These are phyloP conservation scores for Arctium lappa DNA, from an alignment of 129 eudicot genomes.

Conservation along the genomic window DNA sequence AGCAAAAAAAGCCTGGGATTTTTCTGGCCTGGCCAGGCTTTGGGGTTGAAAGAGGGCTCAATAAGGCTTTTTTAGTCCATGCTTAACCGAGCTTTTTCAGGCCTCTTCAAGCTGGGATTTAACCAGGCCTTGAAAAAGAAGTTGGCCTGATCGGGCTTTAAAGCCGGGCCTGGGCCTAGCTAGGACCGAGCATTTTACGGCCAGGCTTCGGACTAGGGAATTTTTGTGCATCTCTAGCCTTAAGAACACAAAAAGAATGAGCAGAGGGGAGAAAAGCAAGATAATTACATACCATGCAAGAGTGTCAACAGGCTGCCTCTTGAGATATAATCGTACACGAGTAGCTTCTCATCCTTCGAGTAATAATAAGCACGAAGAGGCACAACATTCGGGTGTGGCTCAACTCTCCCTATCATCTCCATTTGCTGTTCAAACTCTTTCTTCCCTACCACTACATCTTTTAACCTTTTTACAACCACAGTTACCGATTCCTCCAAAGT, in stretches of 20 bases:
- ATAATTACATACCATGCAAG: conserved; percentile 52
- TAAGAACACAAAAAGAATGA: not conserved
- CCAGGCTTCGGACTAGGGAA: too few relatives aligned
- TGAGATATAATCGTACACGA: conserved; percentile 59
- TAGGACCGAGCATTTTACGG: too few relatives aligned
- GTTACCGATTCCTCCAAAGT: conserved; percentile 62
- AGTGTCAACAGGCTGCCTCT: conserved; percentile 60
- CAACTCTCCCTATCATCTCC: conserved; percentile 69
- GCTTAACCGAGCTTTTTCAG: too few relatives aligned
- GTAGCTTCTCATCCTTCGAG: conserved; percentile 78
- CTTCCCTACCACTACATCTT: conserved; percentile 56
- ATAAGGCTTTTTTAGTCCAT: too few relatives aligned
- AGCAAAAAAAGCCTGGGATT: too few relatives aligned
- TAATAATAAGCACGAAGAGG: conserved; percentile 80
- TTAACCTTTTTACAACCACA: conserved; percentile 77
- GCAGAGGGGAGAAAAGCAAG: not conserved
- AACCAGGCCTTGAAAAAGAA: too few relatives aligned
- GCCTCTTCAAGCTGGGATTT: too few relatives aligned
- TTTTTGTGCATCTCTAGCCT: not conserved
- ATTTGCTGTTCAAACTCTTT: conserved; percentile 76
- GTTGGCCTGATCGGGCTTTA: too few relatives aligned
- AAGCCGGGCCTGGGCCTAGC: too few relatives aligned
- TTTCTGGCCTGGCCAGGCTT: too few relatives aligned
- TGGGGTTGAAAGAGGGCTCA: too few relatives aligned
- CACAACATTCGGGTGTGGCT: conserved; percentile 60